phyloP scores from a whole-genome alignment of 768 basidiomycete species.

The Thelephora aurantiotincta region DNA sequence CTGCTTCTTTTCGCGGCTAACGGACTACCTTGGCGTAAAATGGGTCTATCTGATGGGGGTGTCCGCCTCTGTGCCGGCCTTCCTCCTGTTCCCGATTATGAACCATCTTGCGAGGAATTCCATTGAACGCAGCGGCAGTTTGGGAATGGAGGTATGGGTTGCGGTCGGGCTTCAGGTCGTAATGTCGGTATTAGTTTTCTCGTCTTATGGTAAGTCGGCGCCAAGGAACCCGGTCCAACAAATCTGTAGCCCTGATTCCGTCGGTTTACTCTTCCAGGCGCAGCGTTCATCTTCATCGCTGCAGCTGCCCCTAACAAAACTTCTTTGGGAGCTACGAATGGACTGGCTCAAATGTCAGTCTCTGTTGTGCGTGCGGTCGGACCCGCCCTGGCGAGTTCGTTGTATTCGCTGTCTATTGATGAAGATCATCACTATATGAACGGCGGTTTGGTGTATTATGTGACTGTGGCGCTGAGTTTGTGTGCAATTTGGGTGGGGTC shows the following conservation, averaged over 20 bases:
- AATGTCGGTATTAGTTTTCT: conserved; percentile 30
- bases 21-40: conserved; percentile 52
- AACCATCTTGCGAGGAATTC: conserved; percentile 33
- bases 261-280: conserved; percentile 25
- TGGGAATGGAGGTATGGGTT: conserved; percentile 32
- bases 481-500: conserved; percentile 9
- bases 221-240: no score
- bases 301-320: conserved; percentile 52
- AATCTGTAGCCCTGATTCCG: neutral
- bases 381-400: conserved; percentile 42
- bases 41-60: conserved; percentile 40
- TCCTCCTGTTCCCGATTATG: conserved; percentile 46
- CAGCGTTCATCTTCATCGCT: conserved; percentile 57
- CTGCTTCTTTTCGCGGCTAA: conserved; percentile 48
- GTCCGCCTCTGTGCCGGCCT: conserved; percentile 32
- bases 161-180: conserved; percentile 35
- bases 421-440: conserved; percentile 26
- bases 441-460: conserved; percentile 41
- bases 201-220: conserved; percentile 40
- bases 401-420: conserved; percentile 54
- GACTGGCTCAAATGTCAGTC: conserved; percentile 26
- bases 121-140: conserved; percentile 20
- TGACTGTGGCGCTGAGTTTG: conserved; percentile 15
- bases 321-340: conserved; percentile 64
- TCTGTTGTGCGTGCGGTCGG: conserved; percentile 32